Conservation (phyloP, 352 stramenopile species). For the Globisporangium iwayamae region DNA sequence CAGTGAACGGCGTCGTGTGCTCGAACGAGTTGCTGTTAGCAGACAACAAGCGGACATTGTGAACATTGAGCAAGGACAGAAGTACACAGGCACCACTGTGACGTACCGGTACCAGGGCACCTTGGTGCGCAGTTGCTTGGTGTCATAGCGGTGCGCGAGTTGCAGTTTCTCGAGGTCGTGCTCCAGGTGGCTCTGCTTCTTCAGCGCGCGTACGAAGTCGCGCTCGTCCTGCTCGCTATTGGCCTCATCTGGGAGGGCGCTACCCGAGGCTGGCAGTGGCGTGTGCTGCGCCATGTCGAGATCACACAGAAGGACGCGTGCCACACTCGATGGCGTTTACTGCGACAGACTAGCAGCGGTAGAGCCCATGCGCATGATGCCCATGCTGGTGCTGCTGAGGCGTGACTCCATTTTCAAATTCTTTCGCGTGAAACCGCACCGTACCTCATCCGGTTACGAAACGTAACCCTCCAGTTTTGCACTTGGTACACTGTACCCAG, state of each 20-base stretch:
- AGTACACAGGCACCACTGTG: neutral
- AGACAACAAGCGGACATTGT: neutral
- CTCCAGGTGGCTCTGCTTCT: constrained; percentile 16
- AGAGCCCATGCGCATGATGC: no score
- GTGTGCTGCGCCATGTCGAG: neutral
- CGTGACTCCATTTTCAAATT: no score
- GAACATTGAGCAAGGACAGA: constrained; percentile 2
- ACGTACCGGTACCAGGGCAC: constrained; percentile 70
- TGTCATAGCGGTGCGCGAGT: constrained; percentile 20
- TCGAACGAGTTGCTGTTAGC: constrained; percentile 58
- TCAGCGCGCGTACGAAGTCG: constrained; percentile 9
- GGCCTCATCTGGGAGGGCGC: neutral
- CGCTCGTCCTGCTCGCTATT: constrained; percentile 5
- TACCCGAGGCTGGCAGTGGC: neutral
- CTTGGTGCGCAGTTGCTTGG: constrained; percentile 23
- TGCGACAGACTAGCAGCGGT: no score
- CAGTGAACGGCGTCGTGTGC: constrained; percentile 28
- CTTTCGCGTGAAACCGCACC: no score
- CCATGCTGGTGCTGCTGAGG: no score
- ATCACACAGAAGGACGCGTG: neutral
- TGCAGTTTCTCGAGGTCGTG: constrained; percentile 18
- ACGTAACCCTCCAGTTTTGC: no score
- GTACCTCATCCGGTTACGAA: no score
- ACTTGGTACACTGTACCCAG: no score
- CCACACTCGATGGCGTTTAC: no score